Conservation (phyloP, 306 rosid genomes). For the Albizia julibrissin region DNA sequence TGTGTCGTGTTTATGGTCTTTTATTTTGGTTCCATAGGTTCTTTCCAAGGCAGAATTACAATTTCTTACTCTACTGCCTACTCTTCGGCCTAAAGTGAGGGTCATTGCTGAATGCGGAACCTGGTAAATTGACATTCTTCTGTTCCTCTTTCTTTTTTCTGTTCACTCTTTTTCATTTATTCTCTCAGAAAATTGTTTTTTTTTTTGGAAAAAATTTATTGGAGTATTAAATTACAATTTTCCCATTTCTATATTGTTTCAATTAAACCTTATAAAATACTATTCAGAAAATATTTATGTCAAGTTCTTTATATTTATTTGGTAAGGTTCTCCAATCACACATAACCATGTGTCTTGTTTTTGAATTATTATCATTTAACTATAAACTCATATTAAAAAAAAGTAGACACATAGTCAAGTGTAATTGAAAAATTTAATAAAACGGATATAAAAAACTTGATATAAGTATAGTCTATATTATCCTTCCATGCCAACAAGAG, state of each 20-base stretch:
- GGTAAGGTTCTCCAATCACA: no score
- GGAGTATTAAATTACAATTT: neutral
- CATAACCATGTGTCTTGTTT: no score
- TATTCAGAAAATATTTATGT: no score
- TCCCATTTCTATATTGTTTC: neutral
- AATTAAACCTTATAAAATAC: neutral
- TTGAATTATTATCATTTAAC: no score
- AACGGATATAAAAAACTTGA: no score
- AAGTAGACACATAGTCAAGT: no score
- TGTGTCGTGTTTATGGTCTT: neutral
- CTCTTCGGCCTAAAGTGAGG: constrained; percentile 86
- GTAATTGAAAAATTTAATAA: no score
- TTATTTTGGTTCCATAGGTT: constrained; percentile 52
- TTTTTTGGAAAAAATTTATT: neutral
- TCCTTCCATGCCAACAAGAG: constrained; percentile 8
- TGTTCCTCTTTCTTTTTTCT: neutral
- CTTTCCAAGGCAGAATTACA: constrained; percentile 91
- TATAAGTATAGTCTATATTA: neutral
- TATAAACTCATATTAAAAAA: no score
- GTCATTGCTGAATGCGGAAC: constrained; percentile 96
- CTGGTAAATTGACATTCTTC: constrained; percentile 48
- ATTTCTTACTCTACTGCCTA: constrained; percentile 83
- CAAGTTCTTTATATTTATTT: no score
- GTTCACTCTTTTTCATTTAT: neutral
- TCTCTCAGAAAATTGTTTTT: neutral